These are phyloP conservation scores for Corylus heterophylla DNA, from an alignment of 306 rosid species.

Conservation along the genomic window DNA sequence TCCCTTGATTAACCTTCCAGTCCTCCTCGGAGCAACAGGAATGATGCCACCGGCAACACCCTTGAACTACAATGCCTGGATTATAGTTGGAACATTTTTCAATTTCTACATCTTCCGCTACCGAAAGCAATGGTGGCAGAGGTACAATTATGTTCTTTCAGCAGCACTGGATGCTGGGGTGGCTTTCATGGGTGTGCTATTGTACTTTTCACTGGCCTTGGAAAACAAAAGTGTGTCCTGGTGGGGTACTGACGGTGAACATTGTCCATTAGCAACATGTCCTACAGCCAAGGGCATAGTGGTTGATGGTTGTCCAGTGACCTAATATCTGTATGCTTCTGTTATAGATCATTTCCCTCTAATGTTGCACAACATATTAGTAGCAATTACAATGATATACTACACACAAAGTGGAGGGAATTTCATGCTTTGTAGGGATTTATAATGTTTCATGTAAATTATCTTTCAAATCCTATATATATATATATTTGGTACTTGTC, in stretches of 20 bases:
- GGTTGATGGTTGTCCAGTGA: constrained; percentile 53
- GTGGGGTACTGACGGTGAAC: constrained; percentile 82
- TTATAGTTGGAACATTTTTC: constrained; percentile 64
- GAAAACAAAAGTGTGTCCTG: constrained; percentile 47
- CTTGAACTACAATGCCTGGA: constrained; percentile 80
- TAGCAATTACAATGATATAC: too few relatives aligned
- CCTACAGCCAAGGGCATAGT: constrained; percentile 68
- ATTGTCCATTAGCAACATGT: constrained; percentile 62
- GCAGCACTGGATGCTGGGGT: constrained; percentile 84
- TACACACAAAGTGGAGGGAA: too few relatives aligned
- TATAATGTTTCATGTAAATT: too few relatives aligned
- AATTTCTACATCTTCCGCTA: constrained; percentile 76
- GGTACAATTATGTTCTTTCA: constrained; percentile 78
- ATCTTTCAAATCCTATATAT: too few relatives aligned
- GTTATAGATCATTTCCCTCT: too few relatives aligned
- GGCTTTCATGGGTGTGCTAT: constrained; percentile 75
- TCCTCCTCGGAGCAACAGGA: constrained; percentile 74
- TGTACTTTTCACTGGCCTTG: constrained; percentile 57
- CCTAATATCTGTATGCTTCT: neutral
- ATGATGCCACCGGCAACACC: constrained; percentile 78
- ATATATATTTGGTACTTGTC: too few relatives aligned
- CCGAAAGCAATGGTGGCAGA: constrained; percentile 84
- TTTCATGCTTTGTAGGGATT: too few relatives aligned
- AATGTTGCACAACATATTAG: too few relatives aligned
- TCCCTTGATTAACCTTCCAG: constrained; percentile 77